Percentiles rank a stretch among this genome's conserved stretches.
Conservation (phyloP, 2,329 filamentous ascomycete genomes). For the Endothia cerciana region DNA sequence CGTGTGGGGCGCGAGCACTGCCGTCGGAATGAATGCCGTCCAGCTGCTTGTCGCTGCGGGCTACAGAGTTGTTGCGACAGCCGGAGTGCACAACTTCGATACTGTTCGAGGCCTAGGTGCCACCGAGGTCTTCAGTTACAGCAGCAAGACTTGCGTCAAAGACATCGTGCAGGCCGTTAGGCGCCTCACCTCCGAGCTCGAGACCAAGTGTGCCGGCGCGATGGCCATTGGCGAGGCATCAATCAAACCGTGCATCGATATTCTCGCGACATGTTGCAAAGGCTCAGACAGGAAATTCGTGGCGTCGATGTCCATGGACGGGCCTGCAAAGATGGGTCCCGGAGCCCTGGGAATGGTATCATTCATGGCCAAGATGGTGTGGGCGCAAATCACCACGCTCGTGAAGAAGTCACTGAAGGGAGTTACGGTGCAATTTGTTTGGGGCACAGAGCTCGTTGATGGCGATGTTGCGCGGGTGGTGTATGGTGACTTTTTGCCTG, state of each 20-base stretch:
- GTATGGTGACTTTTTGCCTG: slow-evolving; percentile 35
- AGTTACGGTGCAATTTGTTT: slow-evolving; percentile 32
- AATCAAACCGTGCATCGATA: slow-evolving; percentile 31
- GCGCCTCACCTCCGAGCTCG: slow-evolving; percentile 12
- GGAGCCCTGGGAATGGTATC: not conserved
- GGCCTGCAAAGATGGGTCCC: slow-evolving; percentile 11
- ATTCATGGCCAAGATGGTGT: slow-evolving; percentile 10
- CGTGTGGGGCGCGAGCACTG: slow-evolving; percentile 49
- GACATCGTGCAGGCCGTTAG: slow-evolving; percentile 36
- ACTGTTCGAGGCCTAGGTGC: slow-evolving; percentile 46
- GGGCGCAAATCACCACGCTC: slow-evolving; percentile 24
- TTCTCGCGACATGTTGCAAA: slow-evolving; percentile 21
- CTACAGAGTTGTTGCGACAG: slow-evolving; percentile 48
- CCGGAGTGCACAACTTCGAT: slow-evolving; percentile 45
- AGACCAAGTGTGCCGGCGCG: slow-evolving; percentile 31
- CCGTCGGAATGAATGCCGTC: slow-evolving; percentile 50
- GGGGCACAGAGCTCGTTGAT: slow-evolving; percentile 30
- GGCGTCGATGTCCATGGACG: slow-evolving; percentile 22
- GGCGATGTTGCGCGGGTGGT: slow-evolving; percentile 32
- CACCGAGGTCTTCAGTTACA: slow-evolving; percentile 47
- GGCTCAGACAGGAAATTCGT: slow-evolving; percentile 28
- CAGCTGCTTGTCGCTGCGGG: slow-evolving; percentile 50
- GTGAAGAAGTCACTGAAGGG: slow-evolving; percentile 7
- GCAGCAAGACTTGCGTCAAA: slow-evolving; percentile 33
- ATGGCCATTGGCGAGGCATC: slow-evolving; percentile 30